Evolutionary conservation across 805 yeast genomes (phyloP), one percentile per base, ranked within the genome.

Genomic region (Kodamaea sagamina): DNA sequence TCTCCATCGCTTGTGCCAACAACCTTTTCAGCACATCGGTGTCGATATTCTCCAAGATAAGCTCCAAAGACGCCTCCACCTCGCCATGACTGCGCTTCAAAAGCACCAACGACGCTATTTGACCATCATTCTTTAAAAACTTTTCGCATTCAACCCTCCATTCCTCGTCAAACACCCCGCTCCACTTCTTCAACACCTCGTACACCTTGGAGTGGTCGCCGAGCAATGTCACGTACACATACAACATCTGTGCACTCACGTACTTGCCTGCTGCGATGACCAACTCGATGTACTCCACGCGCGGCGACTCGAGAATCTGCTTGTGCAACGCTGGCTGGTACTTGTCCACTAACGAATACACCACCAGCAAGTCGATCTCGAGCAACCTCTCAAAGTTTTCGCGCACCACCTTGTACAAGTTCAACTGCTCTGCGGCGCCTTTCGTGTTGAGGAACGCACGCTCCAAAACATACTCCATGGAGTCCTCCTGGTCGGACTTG

Each of bases 291-390:
- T 41, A 41, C 10, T 41, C 44, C 12, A 13, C 29, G 6, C 21
- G 26, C 4, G 44, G 44, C 6, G 29, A 26, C 1, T 53, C 43
- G 26, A 78, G 51, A 1, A 71, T 60, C 38, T 64, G 60, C 1
- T 44, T 36, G 51, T 78, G 79, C 27, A 79, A 46, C 1, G 50
- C 44, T 0, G 78, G 77, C 38, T 62, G 54, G 48, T 67, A 59
- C 11, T 51, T 52, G 10, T 66, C 54, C 8, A 80, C 57, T 4
- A 73, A 43, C 3, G 39, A 42, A 3, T 72, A 71, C 54, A 78
- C 61, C 6, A 58, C 62, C 1, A 42, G 46, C 1, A 68, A 54
- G 47, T 75, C 71, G 4, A 59, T 54, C 1, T 39, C 43, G 1
- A 59, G 43, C 27, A 68, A 53, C 19, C 39, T 39, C 10, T 34